Evolutionary conservation across 2,329 filamentous ascomycete genomes (phyloP).

Genomic region (Fusarium falciforme): DNA sequence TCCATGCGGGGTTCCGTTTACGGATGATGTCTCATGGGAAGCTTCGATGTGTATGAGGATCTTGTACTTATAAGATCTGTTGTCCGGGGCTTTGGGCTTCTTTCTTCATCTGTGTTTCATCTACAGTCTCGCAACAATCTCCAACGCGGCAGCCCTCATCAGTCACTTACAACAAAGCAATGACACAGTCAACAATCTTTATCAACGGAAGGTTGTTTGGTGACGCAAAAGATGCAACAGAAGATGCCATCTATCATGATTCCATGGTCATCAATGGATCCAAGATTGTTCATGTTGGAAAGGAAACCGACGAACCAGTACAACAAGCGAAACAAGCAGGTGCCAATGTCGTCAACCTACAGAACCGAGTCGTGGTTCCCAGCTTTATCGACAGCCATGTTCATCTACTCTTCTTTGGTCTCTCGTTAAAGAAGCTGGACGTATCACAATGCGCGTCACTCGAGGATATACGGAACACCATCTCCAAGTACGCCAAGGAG

Average conservation of each 20-base stretch:
- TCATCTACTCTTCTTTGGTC: constrained; percentile 61
- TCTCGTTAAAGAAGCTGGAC: constrained; percentile 59
- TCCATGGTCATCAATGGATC: constrained; percentile 13
- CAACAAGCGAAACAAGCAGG: constrained; percentile 1
- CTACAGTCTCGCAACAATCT: background rate
- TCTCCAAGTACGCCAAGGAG: constrained; percentile 53
- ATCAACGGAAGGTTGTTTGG: constrained; percentile 1
- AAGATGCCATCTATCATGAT: background rate
- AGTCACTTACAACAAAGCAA: background rate
- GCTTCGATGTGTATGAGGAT: background rate
- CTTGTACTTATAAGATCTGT: background rate
- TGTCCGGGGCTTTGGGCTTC: background rate
- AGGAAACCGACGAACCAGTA: background rate
- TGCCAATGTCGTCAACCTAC: constrained; percentile 42
- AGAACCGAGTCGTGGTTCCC: constrained; percentile 53
- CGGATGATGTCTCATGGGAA: background rate
- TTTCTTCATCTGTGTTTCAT: background rate
- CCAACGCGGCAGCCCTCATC: background rate
- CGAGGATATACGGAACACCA: constrained; percentile 55
- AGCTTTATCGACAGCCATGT: constrained; percentile 66
- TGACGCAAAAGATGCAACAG: background rate
- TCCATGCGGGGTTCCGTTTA: background rate
- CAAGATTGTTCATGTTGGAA: constrained; percentile 20
- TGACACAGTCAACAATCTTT: background rate
- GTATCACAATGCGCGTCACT: constrained; percentile 56